Evolutionary conservation across 371 early-diverging fungal species (phyloP).

Genomic region (Funneliformis caledonium): DNA sequence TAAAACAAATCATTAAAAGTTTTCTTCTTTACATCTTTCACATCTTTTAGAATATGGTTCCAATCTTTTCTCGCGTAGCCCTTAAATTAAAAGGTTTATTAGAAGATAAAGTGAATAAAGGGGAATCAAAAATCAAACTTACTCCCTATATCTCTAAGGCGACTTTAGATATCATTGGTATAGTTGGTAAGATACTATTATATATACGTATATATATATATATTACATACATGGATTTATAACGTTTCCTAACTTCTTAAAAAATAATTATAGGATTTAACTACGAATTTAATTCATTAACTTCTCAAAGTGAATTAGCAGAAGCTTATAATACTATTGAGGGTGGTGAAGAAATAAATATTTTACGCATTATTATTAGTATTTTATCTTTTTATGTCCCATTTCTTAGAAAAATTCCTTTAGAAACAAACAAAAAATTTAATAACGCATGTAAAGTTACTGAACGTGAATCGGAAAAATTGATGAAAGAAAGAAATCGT

Average conservation of each 20-base stretch:
- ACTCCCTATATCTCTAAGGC: constrained; percentile 49
- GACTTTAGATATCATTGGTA: constrained; percentile 54
- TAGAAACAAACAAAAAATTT: not conserved
- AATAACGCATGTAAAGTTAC: not conserved
- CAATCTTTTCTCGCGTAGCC: constrained; percentile 51
- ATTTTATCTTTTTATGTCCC: not conserved
- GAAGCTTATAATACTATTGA: not conserved
- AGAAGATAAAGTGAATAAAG: constrained; percentile 40
- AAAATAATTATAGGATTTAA: not conserved
- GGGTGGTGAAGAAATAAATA: not conserved
- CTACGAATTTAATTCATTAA: constrained; percentile 17
- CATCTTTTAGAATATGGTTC: constrained; percentile 44
- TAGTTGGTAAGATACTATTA: constrained; percentile 43
- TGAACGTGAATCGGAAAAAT: not conserved
- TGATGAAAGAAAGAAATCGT: not conserved
- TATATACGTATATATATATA: not conserved
- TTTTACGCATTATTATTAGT: not conserved
- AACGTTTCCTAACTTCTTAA: not conserved
- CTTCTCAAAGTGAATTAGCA: constrained; percentile 5
- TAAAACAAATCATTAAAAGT: too few relatives aligned
- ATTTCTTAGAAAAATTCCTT: not conserved
- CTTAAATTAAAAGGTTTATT: constrained; percentile 48
- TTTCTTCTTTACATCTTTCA: too few relatives aligned
- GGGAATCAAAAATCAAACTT: constrained; percentile 45
- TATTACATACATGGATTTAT: not conserved